phyloP scores from a whole-genome alignment of 768 basidiomycete species.

The Botryobasidium botryosum region DNA sequence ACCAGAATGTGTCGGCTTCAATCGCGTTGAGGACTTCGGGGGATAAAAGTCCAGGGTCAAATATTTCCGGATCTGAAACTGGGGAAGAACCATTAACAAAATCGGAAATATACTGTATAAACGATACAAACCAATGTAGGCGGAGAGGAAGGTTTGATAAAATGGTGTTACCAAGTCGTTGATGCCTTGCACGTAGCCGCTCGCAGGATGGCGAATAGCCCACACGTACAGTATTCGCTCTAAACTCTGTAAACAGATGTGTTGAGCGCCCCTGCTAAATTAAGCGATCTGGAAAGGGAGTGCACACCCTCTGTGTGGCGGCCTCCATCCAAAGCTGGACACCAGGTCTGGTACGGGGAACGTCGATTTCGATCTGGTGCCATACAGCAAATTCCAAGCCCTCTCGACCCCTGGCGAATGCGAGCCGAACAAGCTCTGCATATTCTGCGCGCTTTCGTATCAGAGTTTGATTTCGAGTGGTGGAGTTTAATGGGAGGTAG shows the following conservation, averaged over 20 bases:
- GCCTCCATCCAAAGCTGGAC: constrained; percentile 81
- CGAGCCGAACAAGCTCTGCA: constrained; percentile 68
- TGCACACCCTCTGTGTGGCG: constrained; percentile 69
- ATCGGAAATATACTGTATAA: neutral
- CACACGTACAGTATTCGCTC: constrained; percentile 96
- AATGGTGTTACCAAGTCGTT: constrained; percentile 97
- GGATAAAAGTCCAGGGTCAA: constrained; percentile 66
- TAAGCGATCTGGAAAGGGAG: neutral
- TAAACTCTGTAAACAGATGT: constrained; percentile 40
- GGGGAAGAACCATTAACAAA: neutral
- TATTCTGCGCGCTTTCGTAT: constrained; percentile 86
- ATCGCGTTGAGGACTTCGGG: constrained; percentile 57
- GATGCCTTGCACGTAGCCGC: constrained; percentile 97
- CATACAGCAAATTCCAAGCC: constrained; percentile 92
- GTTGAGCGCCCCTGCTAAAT: neutral
- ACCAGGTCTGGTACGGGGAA: constrained; percentile 87
- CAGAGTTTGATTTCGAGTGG: constrained; percentile 59
- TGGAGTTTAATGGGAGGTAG: constrained; percentile 73
- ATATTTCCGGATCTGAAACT: constrained; percentile 85
- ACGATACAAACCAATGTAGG: constrained; percentile 52
- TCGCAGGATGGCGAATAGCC: constrained; percentile 97
- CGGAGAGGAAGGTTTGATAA: constrained; percentile 90
- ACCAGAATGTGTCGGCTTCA: constrained; percentile 98
- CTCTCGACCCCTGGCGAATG: constrained; percentile 73
- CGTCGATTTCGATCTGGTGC: constrained; percentile 99